These are phyloP conservation scores for Tolypocladium pustulatum DNA, from an alignment of 2,329 filamentous ascomycete genomes.

Conservation along the genomic window DNA sequence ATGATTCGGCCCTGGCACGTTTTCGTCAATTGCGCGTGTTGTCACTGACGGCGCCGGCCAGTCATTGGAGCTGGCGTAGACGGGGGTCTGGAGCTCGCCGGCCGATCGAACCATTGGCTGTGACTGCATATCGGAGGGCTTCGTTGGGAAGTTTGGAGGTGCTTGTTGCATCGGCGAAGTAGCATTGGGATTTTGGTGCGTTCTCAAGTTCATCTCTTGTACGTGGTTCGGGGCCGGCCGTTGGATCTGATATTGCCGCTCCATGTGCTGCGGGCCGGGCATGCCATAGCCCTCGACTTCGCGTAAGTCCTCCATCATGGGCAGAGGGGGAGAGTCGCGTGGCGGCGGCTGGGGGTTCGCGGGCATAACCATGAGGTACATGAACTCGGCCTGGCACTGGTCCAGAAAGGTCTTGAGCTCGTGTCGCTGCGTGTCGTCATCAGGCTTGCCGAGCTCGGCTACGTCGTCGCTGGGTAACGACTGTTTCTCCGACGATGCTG, in stretches of 20 bases:
- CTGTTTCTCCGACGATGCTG: constrained; percentile 33
- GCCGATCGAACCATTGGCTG: constrained; percentile 43
- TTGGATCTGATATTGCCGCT: constrained; percentile 28
- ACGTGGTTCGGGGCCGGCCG: constrained; percentile 44
- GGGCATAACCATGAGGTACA: constrained; percentile 57
- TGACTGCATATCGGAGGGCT: constrained; percentile 27
- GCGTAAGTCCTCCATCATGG: constrained; percentile 48
- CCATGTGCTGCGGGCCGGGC: constrained; percentile 29
- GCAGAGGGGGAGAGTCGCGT: constrained; percentile 49
- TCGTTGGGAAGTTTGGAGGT: constrained; percentile 21
- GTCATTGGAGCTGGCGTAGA: constrained; percentile 26
- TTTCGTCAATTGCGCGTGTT: constrained; percentile 23
- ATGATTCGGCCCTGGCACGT: constrained; percentile 22
- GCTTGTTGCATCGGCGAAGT: constrained; percentile 41
- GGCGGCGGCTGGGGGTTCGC: constrained; percentile 56
- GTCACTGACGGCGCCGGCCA: constrained; percentile 23
- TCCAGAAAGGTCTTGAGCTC: constrained; percentile 53
- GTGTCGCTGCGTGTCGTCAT: constrained; percentile 39
- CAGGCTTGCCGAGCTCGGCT: constrained; percentile 34
- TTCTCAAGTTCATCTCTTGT: constrained; percentile 41
- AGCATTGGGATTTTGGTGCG: constrained; percentile 46
- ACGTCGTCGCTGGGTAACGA: constrained; percentile 33
- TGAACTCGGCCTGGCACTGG: constrained; percentile 55
- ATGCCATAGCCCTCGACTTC: constrained; percentile 42
- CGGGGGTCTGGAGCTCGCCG: constrained; percentile 33